Conservation (phyloP, 768 basidiomycete genomes). For the Lactarius trivialis region DNA sequence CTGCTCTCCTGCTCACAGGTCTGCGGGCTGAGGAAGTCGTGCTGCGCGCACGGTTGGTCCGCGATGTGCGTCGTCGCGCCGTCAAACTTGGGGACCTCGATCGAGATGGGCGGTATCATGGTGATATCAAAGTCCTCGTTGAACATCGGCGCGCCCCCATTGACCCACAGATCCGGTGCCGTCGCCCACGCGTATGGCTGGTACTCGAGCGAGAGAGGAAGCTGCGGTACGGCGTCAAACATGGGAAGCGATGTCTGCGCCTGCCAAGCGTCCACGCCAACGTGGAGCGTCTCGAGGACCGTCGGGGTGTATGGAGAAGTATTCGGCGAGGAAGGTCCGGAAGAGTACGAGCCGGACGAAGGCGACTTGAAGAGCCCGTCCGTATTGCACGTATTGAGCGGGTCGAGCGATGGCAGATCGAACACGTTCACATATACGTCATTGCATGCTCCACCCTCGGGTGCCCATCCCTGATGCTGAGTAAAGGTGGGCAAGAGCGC, state of each 20-base stretch:
- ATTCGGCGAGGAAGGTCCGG: constrained; percentile 20
- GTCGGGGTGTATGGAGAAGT: constrained; percentile 17
- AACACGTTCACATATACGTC: constrained; percentile 14
- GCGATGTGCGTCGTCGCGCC: constrained; percentile 1
- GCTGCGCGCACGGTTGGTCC: constrained; percentile 9
- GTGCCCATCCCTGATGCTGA: constrained; percentile 20
- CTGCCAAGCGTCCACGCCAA: constrained; percentile 21
- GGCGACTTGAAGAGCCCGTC: constrained; percentile 14
- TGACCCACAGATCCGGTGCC: constrained; percentile 31
- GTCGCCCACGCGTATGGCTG: constrained; percentile 29
- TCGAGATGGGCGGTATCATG: constrained; percentile 58
- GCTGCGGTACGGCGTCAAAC: constrained; percentile 25
- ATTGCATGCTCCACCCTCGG: constrained; percentile 5
- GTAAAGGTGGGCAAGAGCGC: constrained; percentile 15
- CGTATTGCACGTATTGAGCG: not conserved
- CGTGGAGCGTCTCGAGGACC: constrained; percentile 19
- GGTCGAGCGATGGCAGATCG: constrained; percentile 8
- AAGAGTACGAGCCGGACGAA: constrained; percentile 12
- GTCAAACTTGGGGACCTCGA: constrained; percentile 46
- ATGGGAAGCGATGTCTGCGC: constrained; percentile 19
- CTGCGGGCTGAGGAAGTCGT: constrained; percentile 4
- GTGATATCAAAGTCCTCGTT: constrained; percentile 63
- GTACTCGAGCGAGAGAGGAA: constrained; percentile 25
- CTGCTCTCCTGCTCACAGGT: constrained; percentile 9
- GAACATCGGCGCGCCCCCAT: constrained; percentile 35